Evolutionary conservation across 2,329 filamentous ascomycete species (phyloP).

Genomic region (Nothopassalora personata): DNA sequence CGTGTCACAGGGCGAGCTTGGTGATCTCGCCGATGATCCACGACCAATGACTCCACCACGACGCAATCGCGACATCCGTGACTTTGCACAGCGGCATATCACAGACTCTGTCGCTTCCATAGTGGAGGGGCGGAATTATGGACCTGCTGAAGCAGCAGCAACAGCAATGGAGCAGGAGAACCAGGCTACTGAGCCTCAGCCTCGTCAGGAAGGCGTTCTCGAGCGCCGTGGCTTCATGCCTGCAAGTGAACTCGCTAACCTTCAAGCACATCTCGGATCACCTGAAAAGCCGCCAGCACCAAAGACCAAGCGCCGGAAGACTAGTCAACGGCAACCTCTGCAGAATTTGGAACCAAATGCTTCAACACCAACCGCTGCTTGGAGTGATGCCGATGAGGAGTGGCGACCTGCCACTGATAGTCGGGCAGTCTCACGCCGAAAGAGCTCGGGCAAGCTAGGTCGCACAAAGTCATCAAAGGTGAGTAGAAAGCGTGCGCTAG

Average conservation of each 20-base stretch:
- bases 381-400: constrained; percentile 10
- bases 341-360: constrained; percentile 25
- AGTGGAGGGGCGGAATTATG: constrained; percentile 17
- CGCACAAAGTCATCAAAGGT: neutral
- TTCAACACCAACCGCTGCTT: neutral
- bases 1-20: constrained; percentile 26
- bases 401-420: constrained; percentile 3
- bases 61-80: constrained; percentile 30
- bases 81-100: constrained; percentile 19
- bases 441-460: neutral
- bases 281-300: constrained; percentile 7
- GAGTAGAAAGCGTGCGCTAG: neutral
- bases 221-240: constrained; percentile 23
- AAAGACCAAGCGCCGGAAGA: constrained; percentile 24
- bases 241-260: constrained; percentile 26
- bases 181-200: neutral
- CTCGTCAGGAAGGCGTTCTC: constrained; percentile 2
- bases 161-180: neutral
- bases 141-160: neutral
- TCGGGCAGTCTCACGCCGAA: neutral
- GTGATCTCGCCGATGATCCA: constrained; percentile 19
- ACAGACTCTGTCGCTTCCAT: constrained; percentile 7
- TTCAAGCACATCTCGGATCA: constrained; percentile 9
- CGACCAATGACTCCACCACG: constrained; percentile 22
- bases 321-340: constrained; percentile 18